Evolutionary conservation across 352 stramenopile species (phyloP).

Genomic region (Globisporangium paroecandrum): DNA sequence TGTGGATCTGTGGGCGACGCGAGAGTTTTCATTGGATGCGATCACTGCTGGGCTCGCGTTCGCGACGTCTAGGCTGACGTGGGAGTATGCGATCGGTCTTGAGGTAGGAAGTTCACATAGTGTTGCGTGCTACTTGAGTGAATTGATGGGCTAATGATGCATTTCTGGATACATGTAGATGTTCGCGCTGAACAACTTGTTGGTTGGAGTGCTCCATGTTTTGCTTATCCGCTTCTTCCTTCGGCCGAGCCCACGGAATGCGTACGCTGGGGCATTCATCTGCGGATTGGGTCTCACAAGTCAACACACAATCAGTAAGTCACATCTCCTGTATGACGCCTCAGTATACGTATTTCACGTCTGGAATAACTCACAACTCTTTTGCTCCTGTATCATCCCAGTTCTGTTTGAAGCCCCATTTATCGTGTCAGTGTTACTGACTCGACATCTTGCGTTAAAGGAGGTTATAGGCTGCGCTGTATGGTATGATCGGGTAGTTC

Average conservation of each 20-base stretch:
- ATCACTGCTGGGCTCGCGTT: constrained; percentile 44
- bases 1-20: constrained; percentile 28
- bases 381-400: constrained; percentile 2
- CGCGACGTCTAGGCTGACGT: constrained; percentile 85
- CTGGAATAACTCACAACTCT: background rate
- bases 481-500: constrained; percentile 17
- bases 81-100: constrained; percentile 85
- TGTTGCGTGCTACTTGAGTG: background rate
- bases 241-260: constrained; percentile 19
- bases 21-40: constrained; percentile 21
- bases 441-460: constrained; percentile 16
- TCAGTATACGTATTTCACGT: background rate
- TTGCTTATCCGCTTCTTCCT: constrained; percentile 36
- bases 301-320: constrained; percentile 87
- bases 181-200: constrained; percentile 93
- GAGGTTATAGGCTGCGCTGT: constrained; percentile 22
- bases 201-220: constrained; percentile 75
- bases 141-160: background rate
- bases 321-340: background rate
- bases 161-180: constrained; percentile 54
- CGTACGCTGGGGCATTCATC: constrained; percentile 67
- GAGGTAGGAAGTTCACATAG: constrained; percentile 19
- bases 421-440: constrained; percentile 52
- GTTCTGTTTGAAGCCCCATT: constrained; percentile 88
- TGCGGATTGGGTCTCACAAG: constrained; percentile 90